Evolutionary conservation across 1,139 yeast species (phyloP).

Genomic region (Spathaspora sp.): DNA sequence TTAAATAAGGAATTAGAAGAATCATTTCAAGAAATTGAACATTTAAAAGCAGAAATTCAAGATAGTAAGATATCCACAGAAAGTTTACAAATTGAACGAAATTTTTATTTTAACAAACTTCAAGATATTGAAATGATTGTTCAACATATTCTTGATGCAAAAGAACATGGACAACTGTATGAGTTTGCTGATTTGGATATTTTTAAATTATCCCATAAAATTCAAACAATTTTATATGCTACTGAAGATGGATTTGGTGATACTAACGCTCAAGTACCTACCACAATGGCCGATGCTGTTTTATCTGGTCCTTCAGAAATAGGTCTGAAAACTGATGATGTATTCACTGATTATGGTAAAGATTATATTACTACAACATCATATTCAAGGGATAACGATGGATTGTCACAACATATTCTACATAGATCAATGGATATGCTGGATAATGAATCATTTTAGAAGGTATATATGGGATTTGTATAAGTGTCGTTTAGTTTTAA

Average conservation of each 20-base stretch:
- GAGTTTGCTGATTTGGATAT: constrained; percentile 30
- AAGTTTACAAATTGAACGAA: constrained; percentile 73
- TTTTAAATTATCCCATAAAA: constrained; percentile 51
- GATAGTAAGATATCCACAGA: constrained; percentile 55
- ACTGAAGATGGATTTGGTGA: constrained; percentile 71
- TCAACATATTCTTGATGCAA: constrained; percentile 57
- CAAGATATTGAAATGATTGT: constrained; percentile 84
- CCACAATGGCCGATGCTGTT: neutral
- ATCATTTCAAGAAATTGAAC: constrained; percentile 36
- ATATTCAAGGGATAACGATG: neutral
- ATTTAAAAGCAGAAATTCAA: constrained; percentile 48
- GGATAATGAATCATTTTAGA: constrained; percentile 12
- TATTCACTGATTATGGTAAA: neutral
- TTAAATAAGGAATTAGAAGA: constrained; percentile 21
- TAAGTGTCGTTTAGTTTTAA: neutral
- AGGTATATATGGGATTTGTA: neutral
- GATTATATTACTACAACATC: neutral
- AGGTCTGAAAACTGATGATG: neutral
- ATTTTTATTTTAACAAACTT: constrained; percentile 85
- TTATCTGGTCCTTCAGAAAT: neutral
- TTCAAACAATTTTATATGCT: constrained; percentile 74
- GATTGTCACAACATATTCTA: neutral
- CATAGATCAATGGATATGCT: constrained; percentile 2
- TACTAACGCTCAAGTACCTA: neutral
- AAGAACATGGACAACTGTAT: constrained; percentile 27